Percentiles rank a stretch among this genome's conserved stretches.
Conservation (phyloP, 768 basidiomycete genomes). For the Pisolithus albus region DNA sequence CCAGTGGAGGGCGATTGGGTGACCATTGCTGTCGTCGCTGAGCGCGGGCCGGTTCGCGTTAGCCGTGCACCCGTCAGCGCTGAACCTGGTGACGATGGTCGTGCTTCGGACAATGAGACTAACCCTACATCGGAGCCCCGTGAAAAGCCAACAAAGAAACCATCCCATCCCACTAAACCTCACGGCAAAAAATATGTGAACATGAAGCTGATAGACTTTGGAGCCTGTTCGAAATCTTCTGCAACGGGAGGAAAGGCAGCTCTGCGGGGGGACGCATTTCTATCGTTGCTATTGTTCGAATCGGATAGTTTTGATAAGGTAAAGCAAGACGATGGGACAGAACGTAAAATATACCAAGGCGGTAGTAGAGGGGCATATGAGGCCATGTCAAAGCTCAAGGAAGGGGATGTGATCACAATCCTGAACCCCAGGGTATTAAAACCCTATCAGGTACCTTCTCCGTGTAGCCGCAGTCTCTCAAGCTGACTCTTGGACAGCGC, state of each 20-base stretch:
- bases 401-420: conserved; percentile 86
- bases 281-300: conserved; percentile 85
- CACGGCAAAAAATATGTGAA: conserved; percentile 78
- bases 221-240: conserved; percentile 51
- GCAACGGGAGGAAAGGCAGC: conserved; percentile 49
- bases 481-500: conserved; percentile 9
- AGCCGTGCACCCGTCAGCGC: conserved; percentile 58
- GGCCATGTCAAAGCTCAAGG: conserved; percentile 71
- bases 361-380: conserved; percentile 94
- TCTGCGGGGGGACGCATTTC: conserved; percentile 74
- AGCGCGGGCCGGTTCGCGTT: conserved; percentile 73
- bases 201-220: conserved; percentile 79
- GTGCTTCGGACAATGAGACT: conserved; percentile 27
- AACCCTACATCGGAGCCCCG: conserved; percentile 3
- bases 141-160: conserved; percentile 11
- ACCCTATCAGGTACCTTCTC: conserved; percentile 64
- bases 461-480: not conserved
- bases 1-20: conserved; percentile 93
- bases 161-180: conserved; percentile 28
- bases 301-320: conserved; percentile 64
- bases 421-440: conserved; percentile 84
- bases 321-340: conserved; percentile 42
- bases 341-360: conserved; percentile 69
- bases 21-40: conserved; percentile 92
- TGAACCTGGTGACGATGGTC: conserved; percentile 39